These are phyloP conservation scores for Colletotrichum eremochloae DNA, from an alignment of 2,329 filamentous ascomycete species.

Conservation along the genomic window DNA sequence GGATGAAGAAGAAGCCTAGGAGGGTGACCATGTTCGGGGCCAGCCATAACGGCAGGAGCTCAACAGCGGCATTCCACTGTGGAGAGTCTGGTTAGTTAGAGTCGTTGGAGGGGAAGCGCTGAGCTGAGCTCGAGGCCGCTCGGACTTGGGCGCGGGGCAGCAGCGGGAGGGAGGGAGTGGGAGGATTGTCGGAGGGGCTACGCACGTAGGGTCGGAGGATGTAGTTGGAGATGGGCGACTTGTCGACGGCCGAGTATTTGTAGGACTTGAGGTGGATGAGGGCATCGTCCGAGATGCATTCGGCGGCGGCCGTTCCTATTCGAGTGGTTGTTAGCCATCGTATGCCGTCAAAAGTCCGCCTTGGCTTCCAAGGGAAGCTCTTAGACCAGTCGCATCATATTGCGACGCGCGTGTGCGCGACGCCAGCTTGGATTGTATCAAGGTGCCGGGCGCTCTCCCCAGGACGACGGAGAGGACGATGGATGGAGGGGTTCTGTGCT, in stretches of 20 bases:
- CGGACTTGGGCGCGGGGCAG: slow-evolving; percentile 37
- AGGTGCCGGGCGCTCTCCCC: background rate
- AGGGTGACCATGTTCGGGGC: slow-evolving; percentile 98
- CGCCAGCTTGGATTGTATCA: background rate
- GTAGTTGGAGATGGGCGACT: slow-evolving; percentile 93
- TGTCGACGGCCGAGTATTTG: slow-evolving; percentile 98
- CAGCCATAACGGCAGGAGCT: slow-evolving; percentile 93
- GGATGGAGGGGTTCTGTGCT: slow-evolving; percentile 18
- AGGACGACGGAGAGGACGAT: background rate
- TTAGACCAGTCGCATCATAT: background rate
- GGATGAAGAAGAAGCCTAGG: slow-evolving; percentile 93
- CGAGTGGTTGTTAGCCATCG: slow-evolving; percentile 7
- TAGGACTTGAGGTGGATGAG: slow-evolving; percentile 93
- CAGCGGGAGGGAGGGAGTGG: slow-evolving; percentile 24
- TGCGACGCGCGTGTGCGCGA: slow-evolving; percentile 16
- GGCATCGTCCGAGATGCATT: slow-evolving; percentile 89
- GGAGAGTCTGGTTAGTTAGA: slow-evolving; percentile 43
- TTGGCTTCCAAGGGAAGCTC: slow-evolving; percentile 15
- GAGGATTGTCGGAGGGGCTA: slow-evolving; percentile 43
- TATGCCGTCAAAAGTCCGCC: background rate
- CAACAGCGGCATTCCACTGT: slow-evolving; percentile 97
- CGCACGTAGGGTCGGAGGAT: slow-evolving; percentile 95
- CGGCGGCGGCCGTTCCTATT: slow-evolving; percentile 67
- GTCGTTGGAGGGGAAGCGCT: slow-evolving; percentile 30
- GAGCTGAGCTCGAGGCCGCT: slow-evolving; percentile 23